Evolutionary conservation across 352 stramenopile genomes (phyloP).

Genomic region (Globisporangium heterothallicum): DNA sequence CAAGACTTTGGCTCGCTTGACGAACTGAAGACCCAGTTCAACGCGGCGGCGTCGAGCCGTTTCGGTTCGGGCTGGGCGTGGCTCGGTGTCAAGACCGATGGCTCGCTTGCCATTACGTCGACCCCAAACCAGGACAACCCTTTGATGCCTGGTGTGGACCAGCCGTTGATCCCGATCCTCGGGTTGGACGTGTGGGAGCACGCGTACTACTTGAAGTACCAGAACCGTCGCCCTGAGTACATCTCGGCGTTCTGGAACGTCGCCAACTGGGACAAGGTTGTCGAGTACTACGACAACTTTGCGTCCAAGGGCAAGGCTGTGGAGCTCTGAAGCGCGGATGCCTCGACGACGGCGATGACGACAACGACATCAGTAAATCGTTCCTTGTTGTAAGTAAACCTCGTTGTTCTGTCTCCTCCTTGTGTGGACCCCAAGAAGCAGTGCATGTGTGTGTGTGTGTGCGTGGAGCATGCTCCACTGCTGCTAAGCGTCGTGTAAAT

Average conservation of each 20-base stretch:
- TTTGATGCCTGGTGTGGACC: constrained; percentile 74
- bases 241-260: constrained; percentile 98
- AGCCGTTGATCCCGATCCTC: constrained; percentile 90
- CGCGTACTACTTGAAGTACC: constrained; percentile 96
- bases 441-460: too few species aligned
- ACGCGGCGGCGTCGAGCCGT: constrained; percentile 71
- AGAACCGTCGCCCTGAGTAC: constrained; percentile 95
- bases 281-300: constrained; percentile 90
- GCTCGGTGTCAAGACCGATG: constrained; percentile 83
- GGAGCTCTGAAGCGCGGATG: constrained; percentile 76
- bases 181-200: constrained; percentile 96
- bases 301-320: constrained; percentile 81
- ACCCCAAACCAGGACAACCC: constrained; percentile 95
- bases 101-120: constrained; percentile 92
- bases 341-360: too few species aligned
- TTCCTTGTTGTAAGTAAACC: background rate
- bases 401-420: background rate
- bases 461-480: too few species aligned
- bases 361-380: too few species aligned
- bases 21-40: constrained; percentile 88
- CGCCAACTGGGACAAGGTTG: constrained; percentile 92
- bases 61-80: constrained; percentile 91
- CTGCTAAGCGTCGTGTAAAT: too few species aligned
- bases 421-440: too few species aligned
- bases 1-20: constrained; percentile 89